Conservation (phyloP, 805 yeast species). For the Lachancea waltii region DNA sequence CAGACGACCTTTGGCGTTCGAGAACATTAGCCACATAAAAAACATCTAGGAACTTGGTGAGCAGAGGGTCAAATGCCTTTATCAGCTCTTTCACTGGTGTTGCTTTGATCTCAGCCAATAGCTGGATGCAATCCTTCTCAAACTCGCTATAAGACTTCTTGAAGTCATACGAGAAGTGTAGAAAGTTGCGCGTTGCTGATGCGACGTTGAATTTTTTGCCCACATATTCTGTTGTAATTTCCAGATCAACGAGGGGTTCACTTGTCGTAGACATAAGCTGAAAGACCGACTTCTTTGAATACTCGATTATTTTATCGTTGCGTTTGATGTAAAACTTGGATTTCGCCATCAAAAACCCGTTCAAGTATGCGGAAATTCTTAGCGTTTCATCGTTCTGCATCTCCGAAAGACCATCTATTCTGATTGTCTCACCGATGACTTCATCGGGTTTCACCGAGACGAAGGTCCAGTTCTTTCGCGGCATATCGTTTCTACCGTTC, state of each 20-base stretch:
- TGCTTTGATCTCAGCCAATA: conserved; percentile 45
- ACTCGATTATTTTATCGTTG: conserved; percentile 43
- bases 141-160: conserved; percentile 31
- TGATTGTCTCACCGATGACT: conserved; percentile 62
- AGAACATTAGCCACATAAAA: conserved; percentile 23
- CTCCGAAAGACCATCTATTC: conserved; percentile 51
- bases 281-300: conserved; percentile 36
- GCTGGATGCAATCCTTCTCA: conserved; percentile 40
- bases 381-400: conserved; percentile 47
- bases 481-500: conserved; percentile 60
- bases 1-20: conserved; percentile 14
- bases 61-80: conserved; percentile 55
- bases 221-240: conserved; percentile 55
- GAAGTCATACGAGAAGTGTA: conserved; percentile 19
- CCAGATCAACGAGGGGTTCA: conserved; percentile 41
- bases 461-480: conserved; percentile 55
- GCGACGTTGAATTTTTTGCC: conserved; percentile 64
- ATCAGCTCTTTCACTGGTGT: conserved; percentile 49
- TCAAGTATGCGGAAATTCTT: conserved; percentile 49
- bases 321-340: conserved; percentile 46
- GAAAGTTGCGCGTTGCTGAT: conserved; percentile 35
- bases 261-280: conserved; percentile 40
- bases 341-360: conserved; percentile 57
- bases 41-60: conserved; percentile 36
- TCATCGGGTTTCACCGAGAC: conserved; percentile 69